phyloP scores from a whole-genome alignment of 2,329 filamentous ascomycete species.

The Colletotrichum filicis region DNA sequence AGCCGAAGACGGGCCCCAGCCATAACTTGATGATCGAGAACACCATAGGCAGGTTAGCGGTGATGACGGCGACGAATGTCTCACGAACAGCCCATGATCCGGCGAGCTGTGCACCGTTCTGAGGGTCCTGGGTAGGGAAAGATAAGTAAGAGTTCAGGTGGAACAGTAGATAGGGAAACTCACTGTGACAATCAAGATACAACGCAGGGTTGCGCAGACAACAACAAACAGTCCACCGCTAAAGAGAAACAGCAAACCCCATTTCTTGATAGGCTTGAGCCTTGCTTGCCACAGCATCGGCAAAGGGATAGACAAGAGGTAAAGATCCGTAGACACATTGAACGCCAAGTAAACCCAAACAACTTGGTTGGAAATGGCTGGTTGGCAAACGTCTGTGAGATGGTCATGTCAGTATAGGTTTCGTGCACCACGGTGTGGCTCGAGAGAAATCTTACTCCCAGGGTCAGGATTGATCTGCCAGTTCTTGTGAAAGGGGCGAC shows the following conservation, averaged over 20 bases:
- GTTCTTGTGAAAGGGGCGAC: not conserved
- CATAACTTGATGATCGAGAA: not conserved
- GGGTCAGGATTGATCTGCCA: not conserved
- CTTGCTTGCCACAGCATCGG: not conserved
- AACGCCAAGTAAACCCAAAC: not conserved
- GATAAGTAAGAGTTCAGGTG: not conserved
- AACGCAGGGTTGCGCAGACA: not conserved
- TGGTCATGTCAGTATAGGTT: not conserved
- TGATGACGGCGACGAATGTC: not conserved
- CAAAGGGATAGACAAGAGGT: not conserved
- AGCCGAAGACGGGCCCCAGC: not conserved
- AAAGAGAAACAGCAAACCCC: not conserved
- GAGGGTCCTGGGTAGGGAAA: not conserved
- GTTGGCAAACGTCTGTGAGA: not conserved
- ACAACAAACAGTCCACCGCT: not conserved
- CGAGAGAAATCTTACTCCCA: not conserved
- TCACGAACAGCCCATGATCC: not conserved
- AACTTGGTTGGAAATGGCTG: not conserved
- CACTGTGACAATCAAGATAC: not conserved
- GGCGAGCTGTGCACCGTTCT: not conserved
- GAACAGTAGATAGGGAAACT: not conserved
- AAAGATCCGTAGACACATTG: not conserved
- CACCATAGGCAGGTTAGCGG: not conserved
- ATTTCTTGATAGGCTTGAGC: not conserved
- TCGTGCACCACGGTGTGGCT: rapidly evolving